phyloP scores from a whole-genome alignment of 805 yeast species.

The Sporopachydermia quercuum region DNA sequence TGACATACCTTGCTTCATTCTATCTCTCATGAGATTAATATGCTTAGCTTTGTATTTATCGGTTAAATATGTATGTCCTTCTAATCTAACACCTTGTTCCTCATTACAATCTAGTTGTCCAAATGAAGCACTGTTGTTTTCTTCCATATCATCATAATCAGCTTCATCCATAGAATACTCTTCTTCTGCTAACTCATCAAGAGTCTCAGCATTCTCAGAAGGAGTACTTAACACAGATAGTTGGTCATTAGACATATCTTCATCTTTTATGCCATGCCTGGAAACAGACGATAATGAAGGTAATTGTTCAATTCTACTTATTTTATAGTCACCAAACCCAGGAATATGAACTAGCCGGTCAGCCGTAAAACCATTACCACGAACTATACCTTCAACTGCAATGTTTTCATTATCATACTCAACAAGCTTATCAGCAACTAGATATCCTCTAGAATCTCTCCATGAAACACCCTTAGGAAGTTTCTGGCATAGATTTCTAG shows the following conservation, averaged over 20 bases:
- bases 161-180: constrained; percentile 11
- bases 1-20: constrained; percentile 56
- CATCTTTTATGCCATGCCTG: constrained; percentile 19
- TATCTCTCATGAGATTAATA: constrained; percentile 15
- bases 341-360: constrained; percentile 76
- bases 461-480: constrained; percentile 75
- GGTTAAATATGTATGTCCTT: constrained; percentile 37
- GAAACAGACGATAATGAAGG: constrained; percentile 5
- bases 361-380: constrained; percentile 75
- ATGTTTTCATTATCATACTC: constrained; percentile 21
- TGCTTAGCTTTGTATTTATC: constrained; percentile 7
- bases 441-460: constrained; percentile 87
- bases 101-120: constrained; percentile 9
- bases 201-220: constrained; percentile 14
- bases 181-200: constrained; percentile 15
- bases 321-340: constrained; percentile 78
- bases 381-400: constrained; percentile 64
- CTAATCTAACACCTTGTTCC: constrained; percentile 29
- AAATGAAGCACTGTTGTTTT: constrained; percentile 8
- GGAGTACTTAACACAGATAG: constrained; percentile 17
- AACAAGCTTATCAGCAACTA: constrained; percentile 53
- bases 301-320: constrained; percentile 48
- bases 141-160: constrained; percentile 17
- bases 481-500: constrained; percentile 70
- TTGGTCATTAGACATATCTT: constrained; percentile 15